Conservation (phyloP, 345 rosid species). For the Mallotus nudiflorus region DNA sequence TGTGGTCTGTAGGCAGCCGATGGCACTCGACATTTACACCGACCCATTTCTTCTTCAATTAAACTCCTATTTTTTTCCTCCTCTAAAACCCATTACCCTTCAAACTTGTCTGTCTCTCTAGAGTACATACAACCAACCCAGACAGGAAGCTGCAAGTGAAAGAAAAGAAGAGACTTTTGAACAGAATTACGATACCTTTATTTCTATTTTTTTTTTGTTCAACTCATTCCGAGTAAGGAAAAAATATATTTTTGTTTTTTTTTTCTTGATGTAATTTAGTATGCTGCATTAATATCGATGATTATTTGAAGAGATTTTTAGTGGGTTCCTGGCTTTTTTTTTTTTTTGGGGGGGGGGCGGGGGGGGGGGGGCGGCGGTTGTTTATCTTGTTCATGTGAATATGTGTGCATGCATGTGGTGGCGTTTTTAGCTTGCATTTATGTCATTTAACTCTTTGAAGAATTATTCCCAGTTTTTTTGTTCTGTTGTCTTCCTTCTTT, state of each 20-base stretch:
- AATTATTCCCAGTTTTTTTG: slow-evolving; percentile 7
- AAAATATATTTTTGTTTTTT: neutral
- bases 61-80: neutral
- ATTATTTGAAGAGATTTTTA: slow-evolving; percentile 1
- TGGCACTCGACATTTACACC: too few species aligned
- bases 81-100: neutral
- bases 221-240: neutral
- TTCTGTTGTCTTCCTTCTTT: neutral
- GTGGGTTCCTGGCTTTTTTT: slow-evolving; percentile 4
- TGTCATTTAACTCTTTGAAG: slow-evolving; percentile 15
- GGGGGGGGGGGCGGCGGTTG: too few species aligned
- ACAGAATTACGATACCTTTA: too few species aligned
- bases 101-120: too few species aligned
- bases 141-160: neutral
- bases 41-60: too few species aligned
- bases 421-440: slow-evolving; percentile 8
- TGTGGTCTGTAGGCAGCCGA: slow-evolving; percentile 16
- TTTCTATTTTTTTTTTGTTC: too few species aligned
- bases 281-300: slow-evolving; percentile 24
- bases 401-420: slow-evolving; percentile 34
- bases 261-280: neutral
- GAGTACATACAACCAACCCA: neutral
- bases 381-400: neutral
- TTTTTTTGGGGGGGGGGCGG: too few species aligned
- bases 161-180: neutral